phyloP scores from a whole-genome alignment of 768 basidiomycete genomes.

The Suillus bovinus region DNA sequence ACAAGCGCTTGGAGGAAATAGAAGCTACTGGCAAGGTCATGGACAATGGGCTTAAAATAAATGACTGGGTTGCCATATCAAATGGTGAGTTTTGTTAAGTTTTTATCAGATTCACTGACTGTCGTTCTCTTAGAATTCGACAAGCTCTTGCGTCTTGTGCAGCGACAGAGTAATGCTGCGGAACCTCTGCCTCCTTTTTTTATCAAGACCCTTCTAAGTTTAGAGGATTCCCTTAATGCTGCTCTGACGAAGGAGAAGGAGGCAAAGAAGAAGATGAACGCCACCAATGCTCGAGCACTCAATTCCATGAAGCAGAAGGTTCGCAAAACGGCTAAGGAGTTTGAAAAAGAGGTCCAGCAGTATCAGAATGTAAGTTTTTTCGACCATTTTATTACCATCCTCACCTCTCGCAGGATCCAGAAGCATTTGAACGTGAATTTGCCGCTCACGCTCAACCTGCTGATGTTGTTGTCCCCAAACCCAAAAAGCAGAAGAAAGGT shows the following conservation, averaged over 20 bases:
- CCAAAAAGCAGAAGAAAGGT: conserved; percentile 38
- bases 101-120: neutral
- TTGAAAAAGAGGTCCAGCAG: conserved; percentile 76
- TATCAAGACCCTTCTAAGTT: conserved; percentile 67
- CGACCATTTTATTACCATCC: neutral
- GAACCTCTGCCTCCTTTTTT: conserved; percentile 89
- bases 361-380: conserved; percentile 67
- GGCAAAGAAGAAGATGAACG: conserved; percentile 94
- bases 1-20: conserved; percentile 93
- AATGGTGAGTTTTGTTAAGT: conserved; percentile 55
- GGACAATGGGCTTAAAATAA: conserved; percentile 94
- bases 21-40: conserved; percentile 88
- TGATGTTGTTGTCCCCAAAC: conserved; percentile 37
- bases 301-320: conserved; percentile 99
- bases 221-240: conserved; percentile 74
- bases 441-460: conserved; percentile 50
- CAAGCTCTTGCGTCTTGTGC: conserved; percentile 88
- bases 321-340: conserved; percentile 87
- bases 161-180: conserved; percentile 80
- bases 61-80: conserved; percentile 93
- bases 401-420: conserved; percentile 67
- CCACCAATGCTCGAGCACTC: conserved; percentile 88
- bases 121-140: conserved; percentile 75
- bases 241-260: conserved; percentile 86
- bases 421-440: conserved; percentile 81